phyloP scores from a whole-genome alignment of 73 alveolate species.

The Tetrahymena thermophila region DNA sequence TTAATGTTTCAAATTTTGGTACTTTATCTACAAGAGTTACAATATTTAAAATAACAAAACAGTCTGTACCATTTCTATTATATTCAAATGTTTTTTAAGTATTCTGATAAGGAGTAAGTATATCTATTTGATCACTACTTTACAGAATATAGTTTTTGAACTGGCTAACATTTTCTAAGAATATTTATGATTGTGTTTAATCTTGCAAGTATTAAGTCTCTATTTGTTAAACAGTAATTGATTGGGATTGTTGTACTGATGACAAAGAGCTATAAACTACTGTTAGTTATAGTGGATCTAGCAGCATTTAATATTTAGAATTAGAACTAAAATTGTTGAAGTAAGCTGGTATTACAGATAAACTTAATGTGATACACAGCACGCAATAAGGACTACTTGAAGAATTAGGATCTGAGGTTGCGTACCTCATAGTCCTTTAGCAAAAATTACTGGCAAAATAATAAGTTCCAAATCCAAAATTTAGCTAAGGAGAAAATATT shows the following conservation, averaged over 20 bases:
- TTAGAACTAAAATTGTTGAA: not conserved
- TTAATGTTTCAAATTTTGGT: not conserved
- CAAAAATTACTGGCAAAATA: not conserved
- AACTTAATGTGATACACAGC: not conserved
- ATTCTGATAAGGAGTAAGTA: not conserved
- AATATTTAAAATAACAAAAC: not conserved
- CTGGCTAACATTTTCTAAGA: not conserved
- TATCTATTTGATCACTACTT: not conserved
- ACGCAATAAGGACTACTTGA: not conserved
- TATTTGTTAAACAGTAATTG: not conserved
- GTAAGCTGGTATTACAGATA: not conserved
- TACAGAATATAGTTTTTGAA: not conserved
- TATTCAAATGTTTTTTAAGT: not conserved
- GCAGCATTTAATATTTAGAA: not conserved
- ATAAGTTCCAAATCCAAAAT: not conserved
- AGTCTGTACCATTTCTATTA: not conserved
- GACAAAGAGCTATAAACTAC: not conserved
- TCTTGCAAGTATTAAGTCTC: not conserved
- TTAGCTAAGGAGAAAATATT: not conserved
- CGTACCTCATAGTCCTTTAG: not conserved
- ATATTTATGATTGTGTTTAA: not conserved
- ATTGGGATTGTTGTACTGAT: not conserved
- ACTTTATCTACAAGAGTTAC: not conserved
- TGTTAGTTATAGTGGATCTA: not conserved
- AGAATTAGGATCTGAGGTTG: not conserved